Conservation (phyloP, 208 protist genomes). For the Trypanosoma conorhini region DNA sequence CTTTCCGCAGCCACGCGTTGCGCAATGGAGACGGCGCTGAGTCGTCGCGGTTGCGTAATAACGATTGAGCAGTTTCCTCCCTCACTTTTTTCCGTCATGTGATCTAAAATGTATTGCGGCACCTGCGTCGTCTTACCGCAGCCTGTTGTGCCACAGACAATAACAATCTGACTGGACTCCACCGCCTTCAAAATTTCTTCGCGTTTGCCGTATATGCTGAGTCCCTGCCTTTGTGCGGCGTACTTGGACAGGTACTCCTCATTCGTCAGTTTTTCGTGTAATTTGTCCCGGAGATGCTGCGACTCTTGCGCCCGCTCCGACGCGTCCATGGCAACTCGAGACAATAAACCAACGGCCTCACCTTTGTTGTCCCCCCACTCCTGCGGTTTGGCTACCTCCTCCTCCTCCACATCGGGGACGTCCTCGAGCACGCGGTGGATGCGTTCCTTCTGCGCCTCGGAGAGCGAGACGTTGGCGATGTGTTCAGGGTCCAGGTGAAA, state of each 20-base stretch:
- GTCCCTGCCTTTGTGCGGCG: constrained; percentile 51
- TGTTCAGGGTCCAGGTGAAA: constrained; percentile 36
- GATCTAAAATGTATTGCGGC: constrained; percentile 95
- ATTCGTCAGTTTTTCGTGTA: constrained; percentile 46
- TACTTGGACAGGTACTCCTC: constrained; percentile 67
- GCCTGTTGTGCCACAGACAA: constrained; percentile 96
- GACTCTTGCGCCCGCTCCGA: constrained; percentile 47
- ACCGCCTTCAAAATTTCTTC: constrained; percentile 78
- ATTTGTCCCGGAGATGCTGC: constrained; percentile 37
- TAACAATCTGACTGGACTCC: constrained; percentile 72
- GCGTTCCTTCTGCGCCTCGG: constrained; percentile 25
- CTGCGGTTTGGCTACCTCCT: constrained; percentile 18
- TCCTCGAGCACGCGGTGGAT: constrained; percentile 29
- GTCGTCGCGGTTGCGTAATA: constrained; percentile 98
- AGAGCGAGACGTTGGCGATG: constrained; percentile 41
- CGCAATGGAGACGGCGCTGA: constrained; percentile 98
- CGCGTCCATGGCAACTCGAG: constrained; percentile 27
- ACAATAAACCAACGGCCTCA: constrained; percentile 18
- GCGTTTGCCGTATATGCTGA: constrained; percentile 70
- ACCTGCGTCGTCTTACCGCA: constrained; percentile 98
- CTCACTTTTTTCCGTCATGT: constrained; percentile 49
- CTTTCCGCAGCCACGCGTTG: constrained; percentile 98
- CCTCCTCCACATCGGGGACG: constrained; percentile 26
- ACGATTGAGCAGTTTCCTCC: constrained; percentile 76
- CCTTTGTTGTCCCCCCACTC: constrained; percentile 14